These are phyloP conservation scores for Basipetospora chlamydospora DNA, from an alignment of 2,329 filamentous ascomycete genomes.

Conservation along the genomic window DNA sequence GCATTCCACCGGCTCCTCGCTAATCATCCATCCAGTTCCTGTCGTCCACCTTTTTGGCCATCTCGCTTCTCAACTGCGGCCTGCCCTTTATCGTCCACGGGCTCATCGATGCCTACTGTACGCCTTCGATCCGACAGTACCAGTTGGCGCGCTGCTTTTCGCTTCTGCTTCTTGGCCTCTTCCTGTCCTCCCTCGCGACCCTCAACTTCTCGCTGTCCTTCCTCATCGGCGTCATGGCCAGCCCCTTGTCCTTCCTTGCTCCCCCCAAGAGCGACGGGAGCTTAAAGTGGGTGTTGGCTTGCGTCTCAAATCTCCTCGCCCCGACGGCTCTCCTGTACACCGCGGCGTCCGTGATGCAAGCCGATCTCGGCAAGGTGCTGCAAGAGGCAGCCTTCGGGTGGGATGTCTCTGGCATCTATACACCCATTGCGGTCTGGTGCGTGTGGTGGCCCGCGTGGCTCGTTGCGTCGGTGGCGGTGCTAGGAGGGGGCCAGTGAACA, in stretches of 20 bases:
- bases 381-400: conserved; percentile 70
- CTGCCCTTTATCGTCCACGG: conserved; percentile 44
- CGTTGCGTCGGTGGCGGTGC: conserved; percentile 33
- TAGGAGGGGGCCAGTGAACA: too few relatives aligned
- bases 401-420: conserved; percentile 82
- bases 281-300: conserved; percentile 26
- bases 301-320: conserved; percentile 44
- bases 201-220: conserved; percentile 90
- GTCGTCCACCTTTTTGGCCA: conserved; percentile 40
- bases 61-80: conserved; percentile 37
- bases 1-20: not conserved
- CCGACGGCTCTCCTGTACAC: conserved; percentile 42
- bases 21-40: conserved; percentile 33
- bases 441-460: conserved; percentile 94
- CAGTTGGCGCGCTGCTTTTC: conserved; percentile 80
- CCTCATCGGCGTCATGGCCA: conserved; percentile 63
- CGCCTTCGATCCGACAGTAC: conserved; percentile 53
- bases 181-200: conserved; percentile 81
- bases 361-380: conserved; percentile 43
- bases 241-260: conserved; percentile 64
- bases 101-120: conserved; percentile 34
- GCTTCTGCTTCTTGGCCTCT: conserved; percentile 81
- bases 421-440: conserved; percentile 79
- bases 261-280: conserved; percentile 19
- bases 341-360: conserved; percentile 25